phyloP scores from a whole-genome alignment of 352 stramenopile genomes.

The Plasmopara muralis region DNA sequence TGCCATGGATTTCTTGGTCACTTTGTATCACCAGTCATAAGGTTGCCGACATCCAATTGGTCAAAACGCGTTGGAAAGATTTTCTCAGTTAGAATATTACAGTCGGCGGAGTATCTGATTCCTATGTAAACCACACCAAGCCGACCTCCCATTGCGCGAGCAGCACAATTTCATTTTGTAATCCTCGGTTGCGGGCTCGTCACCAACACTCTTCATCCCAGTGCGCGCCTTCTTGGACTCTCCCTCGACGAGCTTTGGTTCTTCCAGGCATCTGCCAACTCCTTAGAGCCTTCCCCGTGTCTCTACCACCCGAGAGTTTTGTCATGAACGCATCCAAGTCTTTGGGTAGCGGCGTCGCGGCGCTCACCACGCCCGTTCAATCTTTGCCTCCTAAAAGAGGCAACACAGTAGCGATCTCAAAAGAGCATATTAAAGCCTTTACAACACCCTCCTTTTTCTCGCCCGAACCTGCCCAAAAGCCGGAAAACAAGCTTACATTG shows the following conservation, averaged over 20 bases:
- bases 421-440: conserved; percentile 8
- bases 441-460: conserved; percentile 40
- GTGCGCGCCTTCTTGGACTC: no score
- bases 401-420: neutral
- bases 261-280: no score
- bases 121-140: conserved; percentile 2
- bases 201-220: no score
- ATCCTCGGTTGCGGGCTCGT: neutral
- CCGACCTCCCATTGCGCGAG: conserved; percentile 6
- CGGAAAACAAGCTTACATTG: conserved; percentile 31
- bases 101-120: neutral
- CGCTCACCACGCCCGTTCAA: conserved; percentile 10
- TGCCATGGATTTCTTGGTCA: conserved; percentile 21
- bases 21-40: conserved; percentile 2
- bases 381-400: conserved; percentile 4
- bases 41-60: neutral
- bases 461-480: conserved; percentile 23
- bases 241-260: neutral
- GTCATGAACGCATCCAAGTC: conserved; percentile 15
- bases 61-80: neutral
- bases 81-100: neutral
- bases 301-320: conserved; percentile 7
- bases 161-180: conserved; percentile 7
- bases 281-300: neutral
- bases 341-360: neutral